A percentile compares a stretch with the other conserved stretches of the same genome.
These are phyloP conservation scores for Nevesoporus exiguus DNA, from an alignment of 768 basidiomycete genomes.

Conservation along the genomic window DNA sequence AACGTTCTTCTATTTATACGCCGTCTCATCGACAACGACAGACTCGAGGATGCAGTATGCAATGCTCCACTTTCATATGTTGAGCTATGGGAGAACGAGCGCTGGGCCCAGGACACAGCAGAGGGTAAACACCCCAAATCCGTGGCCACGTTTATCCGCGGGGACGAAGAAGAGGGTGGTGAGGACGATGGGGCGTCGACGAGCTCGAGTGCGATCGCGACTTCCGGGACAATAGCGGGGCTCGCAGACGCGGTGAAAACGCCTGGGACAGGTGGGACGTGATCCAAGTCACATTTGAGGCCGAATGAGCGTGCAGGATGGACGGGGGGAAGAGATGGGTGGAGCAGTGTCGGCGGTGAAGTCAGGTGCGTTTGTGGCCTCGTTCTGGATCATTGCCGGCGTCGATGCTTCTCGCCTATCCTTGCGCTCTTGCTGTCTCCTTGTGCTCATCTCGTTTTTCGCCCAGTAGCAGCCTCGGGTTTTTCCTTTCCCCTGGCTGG, in stretches of 20 bases:
- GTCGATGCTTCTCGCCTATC: no score
- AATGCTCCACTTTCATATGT: constrained; percentile 60
- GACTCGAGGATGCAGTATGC: constrained; percentile 63
- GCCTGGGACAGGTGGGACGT: not conserved
- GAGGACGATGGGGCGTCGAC: constrained; percentile 7
- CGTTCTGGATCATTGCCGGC: no score
- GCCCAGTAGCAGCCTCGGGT: constrained; percentile 73
- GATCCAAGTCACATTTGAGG: constrained; percentile 15
- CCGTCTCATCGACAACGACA: constrained; percentile 58
- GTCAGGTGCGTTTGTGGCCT: constrained; percentile 3
- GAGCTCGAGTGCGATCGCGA: constrained; percentile 1
- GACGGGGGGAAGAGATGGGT: constrained; percentile 17
- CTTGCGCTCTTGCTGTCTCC: no score
- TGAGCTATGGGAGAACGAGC: constrained; percentile 80
- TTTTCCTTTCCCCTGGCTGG: constrained; percentile 74
- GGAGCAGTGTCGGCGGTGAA: constrained; percentile 13
- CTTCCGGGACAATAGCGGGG: not conserved
- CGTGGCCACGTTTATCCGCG: not conserved
- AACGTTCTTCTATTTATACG: constrained; percentile 32
- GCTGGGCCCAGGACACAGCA: constrained; percentile 38
- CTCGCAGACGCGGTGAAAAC: not conserved
- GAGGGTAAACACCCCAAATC: constrained; percentile 10
- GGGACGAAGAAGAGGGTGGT: constrained; percentile 11
- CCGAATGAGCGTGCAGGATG: constrained; percentile 5
- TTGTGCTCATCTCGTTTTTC: constrained; percentile 17